phyloP scores from a whole-genome alignment of 1,284 basidiomycete genomes.

The Ustilago sp. region DNA sequence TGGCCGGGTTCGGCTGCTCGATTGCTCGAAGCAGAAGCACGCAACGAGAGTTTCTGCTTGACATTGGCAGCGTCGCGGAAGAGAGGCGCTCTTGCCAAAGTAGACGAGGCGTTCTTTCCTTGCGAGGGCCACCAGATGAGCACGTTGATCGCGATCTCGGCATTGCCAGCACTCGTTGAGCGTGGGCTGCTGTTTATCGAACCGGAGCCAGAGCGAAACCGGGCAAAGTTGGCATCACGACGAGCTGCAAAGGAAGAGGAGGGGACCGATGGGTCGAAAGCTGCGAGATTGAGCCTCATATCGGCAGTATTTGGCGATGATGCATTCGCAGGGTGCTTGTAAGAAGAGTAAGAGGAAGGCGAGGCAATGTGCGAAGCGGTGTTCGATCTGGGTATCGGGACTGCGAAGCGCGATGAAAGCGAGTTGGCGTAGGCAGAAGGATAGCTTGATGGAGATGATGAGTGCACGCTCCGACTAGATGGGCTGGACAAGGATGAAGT shows the following conservation, averaged over 20 bases:
- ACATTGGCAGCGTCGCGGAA: conserved; percentile 47
- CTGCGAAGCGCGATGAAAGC: conserved; percentile 9
- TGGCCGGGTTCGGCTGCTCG: conserved; percentile 23
- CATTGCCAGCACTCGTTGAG: conserved; percentile 12
- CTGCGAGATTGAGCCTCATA: conserved; percentile 15
- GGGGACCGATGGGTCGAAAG: conserved; percentile 9
- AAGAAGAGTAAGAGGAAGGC: not conserved
- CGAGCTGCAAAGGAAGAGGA: conserved; percentile 11
- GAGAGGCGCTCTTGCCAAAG: conserved; percentile 38
- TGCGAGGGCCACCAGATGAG: conserved; percentile 40
- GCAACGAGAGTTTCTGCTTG: conserved; percentile 48
- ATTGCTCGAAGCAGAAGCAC: conserved; percentile 10
- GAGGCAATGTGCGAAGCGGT: not conserved
- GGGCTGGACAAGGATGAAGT: conserved; percentile 14
- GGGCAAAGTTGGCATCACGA: conserved; percentile 14
- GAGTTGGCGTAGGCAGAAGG: not conserved
- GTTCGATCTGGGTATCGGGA: conserved; percentile 1
- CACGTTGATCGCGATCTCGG: conserved; percentile 33
- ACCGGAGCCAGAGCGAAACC: conserved; percentile 37
- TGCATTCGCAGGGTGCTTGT: not conserved
- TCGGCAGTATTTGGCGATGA: conserved; percentile 11
- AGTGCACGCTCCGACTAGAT: not conserved
- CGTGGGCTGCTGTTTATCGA: conserved; percentile 20
- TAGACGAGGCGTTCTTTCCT: conserved; percentile 32
- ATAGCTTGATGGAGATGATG: conserved; percentile 2